Conservation (phyloP, 805 yeast species). For the Metschnikowia corniflorae region DNA sequence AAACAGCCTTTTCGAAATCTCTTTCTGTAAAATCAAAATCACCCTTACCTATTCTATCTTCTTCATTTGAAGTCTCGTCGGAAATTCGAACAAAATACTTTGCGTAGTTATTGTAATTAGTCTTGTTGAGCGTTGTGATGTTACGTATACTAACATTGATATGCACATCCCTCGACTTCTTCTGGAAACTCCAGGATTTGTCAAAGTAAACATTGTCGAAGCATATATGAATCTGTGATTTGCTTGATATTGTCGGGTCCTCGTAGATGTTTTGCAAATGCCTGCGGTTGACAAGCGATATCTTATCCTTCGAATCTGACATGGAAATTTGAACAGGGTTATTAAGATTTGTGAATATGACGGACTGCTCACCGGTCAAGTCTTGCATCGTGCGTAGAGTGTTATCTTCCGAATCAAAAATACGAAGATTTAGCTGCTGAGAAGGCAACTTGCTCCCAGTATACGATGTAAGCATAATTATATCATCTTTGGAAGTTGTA, state of each 20-base stretch:
- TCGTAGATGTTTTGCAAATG: constrained; percentile 14
- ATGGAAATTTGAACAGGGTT: constrained; percentile 22
- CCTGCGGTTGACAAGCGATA: constrained; percentile 7
- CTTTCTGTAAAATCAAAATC: constrained; percentile 23
- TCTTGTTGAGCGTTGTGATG: constrained; percentile 29
- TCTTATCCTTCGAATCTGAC: constrained; percentile 6
- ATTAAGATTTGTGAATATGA: constrained; percentile 38
- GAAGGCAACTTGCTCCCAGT: constrained; percentile 30
- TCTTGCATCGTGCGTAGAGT: constrained; percentile 30
- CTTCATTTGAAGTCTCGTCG: constrained; percentile 1
- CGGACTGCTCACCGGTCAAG: constrained; percentile 26
- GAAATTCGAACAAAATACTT: constrained; percentile 26
- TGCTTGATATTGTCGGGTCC: constrained; percentile 21
- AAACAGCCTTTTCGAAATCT: constrained; percentile 31
- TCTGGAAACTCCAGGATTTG: constrained; percentile 41
- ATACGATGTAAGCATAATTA: constrained; percentile 30
- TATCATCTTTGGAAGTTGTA: constrained; percentile 34
- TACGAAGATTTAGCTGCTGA: constrained; percentile 34
- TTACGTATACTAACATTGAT: constrained; percentile 34
- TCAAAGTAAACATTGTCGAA: constrained; percentile 42
- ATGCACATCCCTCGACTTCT: constrained; percentile 30
- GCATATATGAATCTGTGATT: constrained; percentile 34
- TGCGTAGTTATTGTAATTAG: constrained; percentile 35
- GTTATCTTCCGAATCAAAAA: constrained; percentile 38
- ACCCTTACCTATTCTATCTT: constrained; percentile 8